Percentiles rank a stretch among this genome's conserved stretches.
These are phyloP conservation scores for Yamadazyma sp. DNA, from an alignment of 805 yeast species.

Conservation along the genomic window DNA sequence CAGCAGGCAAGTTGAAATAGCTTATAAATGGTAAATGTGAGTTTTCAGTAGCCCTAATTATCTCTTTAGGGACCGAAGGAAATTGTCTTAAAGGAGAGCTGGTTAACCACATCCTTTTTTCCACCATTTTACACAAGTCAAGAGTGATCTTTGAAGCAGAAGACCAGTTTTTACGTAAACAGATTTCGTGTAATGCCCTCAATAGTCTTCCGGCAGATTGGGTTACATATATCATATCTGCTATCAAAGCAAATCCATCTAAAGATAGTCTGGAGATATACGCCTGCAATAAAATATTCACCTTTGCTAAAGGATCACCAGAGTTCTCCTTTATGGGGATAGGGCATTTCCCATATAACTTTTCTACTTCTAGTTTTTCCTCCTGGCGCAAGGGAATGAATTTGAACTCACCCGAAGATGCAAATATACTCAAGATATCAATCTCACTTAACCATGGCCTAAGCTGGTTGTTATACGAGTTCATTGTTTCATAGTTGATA, in stretches of 20 bases:
- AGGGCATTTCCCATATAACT: conserved; percentile 73
- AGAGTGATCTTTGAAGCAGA: conserved; percentile 54
- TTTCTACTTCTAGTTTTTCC: conserved; percentile 71
- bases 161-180: conserved; percentile 72
- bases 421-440: conserved; percentile 75
- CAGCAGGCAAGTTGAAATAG: conserved; percentile 67
- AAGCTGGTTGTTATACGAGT: conserved; percentile 59
- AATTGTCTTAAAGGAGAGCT: conserved; percentile 87
- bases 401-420: conserved; percentile 82
- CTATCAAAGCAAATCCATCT: conserved; percentile 86
- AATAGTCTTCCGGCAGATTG: conserved; percentile 90
- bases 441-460: conserved; percentile 65
- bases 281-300: conserved; percentile 78
- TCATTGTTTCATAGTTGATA: conserved; percentile 72
- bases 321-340: conserved; percentile 77
- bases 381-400: conserved; percentile 83
- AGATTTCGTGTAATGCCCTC: conserved; percentile 81
- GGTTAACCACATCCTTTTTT: conserved; percentile 77
- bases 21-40: conserved; percentile 82
- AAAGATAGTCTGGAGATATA: conserved; percentile 75
- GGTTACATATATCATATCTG: conserved; percentile 90
- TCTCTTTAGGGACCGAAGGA: conserved; percentile 63
- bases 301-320: conserved; percentile 73
- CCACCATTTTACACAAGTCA: conserved; percentile 77
- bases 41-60: conserved; percentile 72